phyloP scores from a whole-genome alignment of 306 rosid genomes.

The Macrotyloma uniflorum region DNA sequence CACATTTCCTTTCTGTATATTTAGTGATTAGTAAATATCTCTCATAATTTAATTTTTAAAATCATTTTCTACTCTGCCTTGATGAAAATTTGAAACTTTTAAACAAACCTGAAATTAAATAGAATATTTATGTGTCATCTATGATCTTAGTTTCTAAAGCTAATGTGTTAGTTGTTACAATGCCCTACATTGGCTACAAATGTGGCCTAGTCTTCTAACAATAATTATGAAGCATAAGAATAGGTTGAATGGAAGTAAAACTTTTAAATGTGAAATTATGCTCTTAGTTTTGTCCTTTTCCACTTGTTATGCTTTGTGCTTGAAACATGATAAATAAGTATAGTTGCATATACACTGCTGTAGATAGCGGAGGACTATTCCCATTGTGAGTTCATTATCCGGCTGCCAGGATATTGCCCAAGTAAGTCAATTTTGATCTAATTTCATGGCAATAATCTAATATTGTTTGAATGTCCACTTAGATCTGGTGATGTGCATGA shows the following conservation, averaged over 20 bases:
- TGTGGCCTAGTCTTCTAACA: neutral
- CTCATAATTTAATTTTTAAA: conserved; percentile 9
- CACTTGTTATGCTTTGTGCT: conserved; percentile 16
- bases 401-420: conserved; percentile 98
- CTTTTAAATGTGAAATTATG: conserved; percentile 7
- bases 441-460: conserved; percentile 10
- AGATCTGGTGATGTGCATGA: conserved; percentile 10
- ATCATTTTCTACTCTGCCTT: neutral
- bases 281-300: conserved; percentile 7
- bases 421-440: conserved; percentile 52
- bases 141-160: neutral
- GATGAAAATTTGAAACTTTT: neutral
- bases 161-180: neutral
- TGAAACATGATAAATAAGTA: conserved; percentile 31
- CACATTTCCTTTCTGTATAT: conserved; percentile 2
- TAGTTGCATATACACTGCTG: conserved; percentile 29
- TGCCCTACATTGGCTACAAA: neutral
- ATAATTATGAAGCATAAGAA: conserved; percentile 25
- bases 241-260: neutral
- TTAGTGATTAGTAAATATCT: neutral
- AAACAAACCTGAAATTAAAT: neutral
- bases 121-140: conserved; percentile 7
- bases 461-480: neutral
- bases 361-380: conserved; percentile 99
- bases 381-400: conserved; percentile 91